Conservation (phyloP, 2,329 filamentous ascomycete genomes). For the Penicillium glabrum region DNA sequence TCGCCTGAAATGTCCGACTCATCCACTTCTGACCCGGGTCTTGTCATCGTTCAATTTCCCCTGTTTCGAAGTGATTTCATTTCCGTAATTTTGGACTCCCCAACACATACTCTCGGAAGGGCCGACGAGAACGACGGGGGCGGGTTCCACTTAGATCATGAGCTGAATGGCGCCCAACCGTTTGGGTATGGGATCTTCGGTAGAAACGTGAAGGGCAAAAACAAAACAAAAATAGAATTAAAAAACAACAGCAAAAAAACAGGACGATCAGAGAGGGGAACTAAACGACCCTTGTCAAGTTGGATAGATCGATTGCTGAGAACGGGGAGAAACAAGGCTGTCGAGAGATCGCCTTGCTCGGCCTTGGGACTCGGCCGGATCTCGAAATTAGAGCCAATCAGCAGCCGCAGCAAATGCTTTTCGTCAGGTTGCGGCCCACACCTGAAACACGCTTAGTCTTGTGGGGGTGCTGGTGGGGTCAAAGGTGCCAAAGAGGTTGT, state of each 20-base stretch:
- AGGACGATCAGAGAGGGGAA: not conserved
- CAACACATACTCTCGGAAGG: slow-evolving; percentile 9
- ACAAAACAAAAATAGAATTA: not conserved
- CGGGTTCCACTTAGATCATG: slow-evolving; percentile 13
- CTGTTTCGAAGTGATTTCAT: not conserved
- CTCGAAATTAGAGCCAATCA: slow-evolving; percentile 12
- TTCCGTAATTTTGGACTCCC: not conserved
- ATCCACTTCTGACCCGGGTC: slow-evolving; percentile 11
- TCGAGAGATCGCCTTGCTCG: slow-evolving; percentile 2
- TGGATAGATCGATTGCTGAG: slow-evolving; percentile 1
- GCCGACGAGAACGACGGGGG: slow-evolving; percentile 10
- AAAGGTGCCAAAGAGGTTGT: not conserved
- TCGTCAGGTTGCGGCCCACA: slow-evolving; percentile 18
- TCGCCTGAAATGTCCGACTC: slow-evolving; percentile 21
- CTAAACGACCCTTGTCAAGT: not conserved
- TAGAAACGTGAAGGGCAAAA: slow-evolving; percentile 20
- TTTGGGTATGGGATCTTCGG: slow-evolving; percentile 18
- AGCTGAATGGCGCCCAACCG: slow-evolving; percentile 19
- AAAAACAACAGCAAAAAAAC: not conserved
- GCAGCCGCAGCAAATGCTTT: not conserved
- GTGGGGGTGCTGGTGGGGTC: slow-evolving; percentile 4
- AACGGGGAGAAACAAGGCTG: not conserved
- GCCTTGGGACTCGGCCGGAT: slow-evolving; percentile 16
- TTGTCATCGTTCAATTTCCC: not conserved
- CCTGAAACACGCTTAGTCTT: slow-evolving; percentile 20